Percentiles rank a stretch among this genome's conserved stretches.
Conservation (phyloP, 2,329 filamentous ascomycete genomes). For the Aspergillus costaricaensis region DNA sequence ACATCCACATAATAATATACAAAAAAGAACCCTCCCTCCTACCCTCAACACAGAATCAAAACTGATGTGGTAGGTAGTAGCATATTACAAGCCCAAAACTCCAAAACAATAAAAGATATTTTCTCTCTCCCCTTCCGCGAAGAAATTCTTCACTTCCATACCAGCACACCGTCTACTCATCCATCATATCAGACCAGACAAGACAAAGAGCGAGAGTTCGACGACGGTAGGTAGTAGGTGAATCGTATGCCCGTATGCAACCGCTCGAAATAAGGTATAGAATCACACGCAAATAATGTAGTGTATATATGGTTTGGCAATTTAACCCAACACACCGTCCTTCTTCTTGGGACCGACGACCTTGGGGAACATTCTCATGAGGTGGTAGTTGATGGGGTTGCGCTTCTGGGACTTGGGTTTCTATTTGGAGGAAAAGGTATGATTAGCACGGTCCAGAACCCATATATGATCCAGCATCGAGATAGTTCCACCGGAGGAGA, state of each 20-base stretch:
- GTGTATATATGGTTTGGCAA: background rate
- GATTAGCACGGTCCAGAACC: background rate
- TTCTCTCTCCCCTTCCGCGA: background rate
- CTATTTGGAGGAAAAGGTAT: conserved; percentile 40
- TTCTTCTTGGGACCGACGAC: conserved; percentile 71
- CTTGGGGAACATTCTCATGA: conserved; percentile 73
- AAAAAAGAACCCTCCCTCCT: background rate
- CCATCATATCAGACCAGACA: no score
- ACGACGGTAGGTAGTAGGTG: background rate
- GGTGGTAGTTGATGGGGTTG: conserved; percentile 89
- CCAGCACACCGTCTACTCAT: no score
- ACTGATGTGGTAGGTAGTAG: background rate
- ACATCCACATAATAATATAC: conserved; percentile 1
- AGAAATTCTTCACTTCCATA: no score
- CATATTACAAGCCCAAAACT: conserved; percentile 12
- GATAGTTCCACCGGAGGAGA: no score
- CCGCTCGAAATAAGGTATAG: background rate
- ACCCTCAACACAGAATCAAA: background rate
- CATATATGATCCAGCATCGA: no score
- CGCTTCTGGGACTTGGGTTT: conserved; percentile 61
- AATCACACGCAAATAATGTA: conserved; percentile 1
- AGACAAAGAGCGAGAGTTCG: no score
- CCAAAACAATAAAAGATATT: conserved; percentile 3
- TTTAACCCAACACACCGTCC: conserved; percentile 48
- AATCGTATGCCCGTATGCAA: background rate